Evolutionary conservation across 2,329 filamentous ascomycete species (phyloP), one percentile per base, ranked within the genome.

Genomic region (Leptodontidium sp.): DNA sequence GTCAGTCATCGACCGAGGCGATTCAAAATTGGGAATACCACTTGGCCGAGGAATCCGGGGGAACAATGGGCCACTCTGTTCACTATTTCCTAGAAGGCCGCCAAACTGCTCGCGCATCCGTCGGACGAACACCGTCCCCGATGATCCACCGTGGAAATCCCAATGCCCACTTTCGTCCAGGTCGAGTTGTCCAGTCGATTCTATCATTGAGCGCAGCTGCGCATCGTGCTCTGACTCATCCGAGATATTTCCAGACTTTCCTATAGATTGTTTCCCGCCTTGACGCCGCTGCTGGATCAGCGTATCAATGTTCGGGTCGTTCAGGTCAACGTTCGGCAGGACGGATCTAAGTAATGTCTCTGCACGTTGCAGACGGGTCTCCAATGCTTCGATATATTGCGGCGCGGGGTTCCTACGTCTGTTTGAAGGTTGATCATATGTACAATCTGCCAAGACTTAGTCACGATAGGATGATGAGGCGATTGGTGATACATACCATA

Each of bases 61-160:
- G 70, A 90, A 80, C 77, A 91, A 88, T 21, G 89, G 85, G 70
- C 87, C 77, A 75, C 80, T 81, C 75, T 87, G 84, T 71, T 88
- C 73, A 50, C 87, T 86, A 12, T 49, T 55, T 24, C 90, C 90
- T 59, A 96, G 86, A 72, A 96, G 84, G 70, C 90, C 89, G 55
- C 93, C 91, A 73, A 98, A 93, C 77, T 97, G 92, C 76, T 97
- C 92, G 75, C 93, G 91, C 86, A 99, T 91, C 65, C 93, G 90
- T 72, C 89, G 88, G 74, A 98, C 86, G 79, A 98, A 99, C 71
- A 95, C 93, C 53, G 94, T 87, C 2, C 95, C 94, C 0, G 96
- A 98, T 0, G 95, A 98, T 72, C 93, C 92, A 59, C 96, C 96
- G 77, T 97, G 93, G 76, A 97, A 99, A 80, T 98, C 94, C 90